Conservation (phyloP, 805 yeast genomes). For the Naumovozyma dairenensis region DNA sequence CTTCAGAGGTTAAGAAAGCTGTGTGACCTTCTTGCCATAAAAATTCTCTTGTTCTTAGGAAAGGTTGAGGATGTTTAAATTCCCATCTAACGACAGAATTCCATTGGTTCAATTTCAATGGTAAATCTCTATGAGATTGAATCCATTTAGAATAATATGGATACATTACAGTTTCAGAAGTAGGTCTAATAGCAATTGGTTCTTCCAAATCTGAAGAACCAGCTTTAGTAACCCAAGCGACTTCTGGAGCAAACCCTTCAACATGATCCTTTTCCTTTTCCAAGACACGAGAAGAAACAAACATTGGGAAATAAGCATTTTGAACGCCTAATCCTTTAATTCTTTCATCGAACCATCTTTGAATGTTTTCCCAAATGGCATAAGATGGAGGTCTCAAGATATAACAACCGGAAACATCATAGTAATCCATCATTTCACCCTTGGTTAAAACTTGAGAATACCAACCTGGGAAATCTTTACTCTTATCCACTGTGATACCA, state of each 20-base stretch:
- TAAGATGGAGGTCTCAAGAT: constrained; percentile 94
- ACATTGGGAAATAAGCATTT: constrained; percentile 98
- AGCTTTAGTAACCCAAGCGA: constrained; percentile 98
- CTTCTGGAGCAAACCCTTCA: constrained; percentile 99
- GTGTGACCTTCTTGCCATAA: constrained; percentile 99
- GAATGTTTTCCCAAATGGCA: constrained; percentile 89
- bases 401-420: constrained; percentile 98
- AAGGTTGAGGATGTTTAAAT: constrained; percentile 99
- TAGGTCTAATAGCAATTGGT: constrained; percentile 98
- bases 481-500: constrained; percentile 93
- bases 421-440: constrained; percentile 97
- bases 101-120: constrained; percentile 96
- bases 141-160: constrained; percentile 99
- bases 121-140: constrained; percentile 95
- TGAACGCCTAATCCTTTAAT: constrained; percentile 87
- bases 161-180: constrained; percentile 98
- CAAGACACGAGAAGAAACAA: constrained; percentile 82
- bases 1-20: constrained; percentile 78
- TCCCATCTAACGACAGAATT: constrained; percentile 99
- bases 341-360: constrained; percentile 67
- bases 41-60: constrained; percentile 96
- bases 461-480: constrained; percentile 91
- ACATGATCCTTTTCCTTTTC: constrained; percentile 98
- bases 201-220: constrained; percentile 92
- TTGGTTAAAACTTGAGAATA: constrained; percentile 92